Base-by-base conservation (phyloP, 352 stramenopile genomes). In the Pythium grandisporangium region DNA sequence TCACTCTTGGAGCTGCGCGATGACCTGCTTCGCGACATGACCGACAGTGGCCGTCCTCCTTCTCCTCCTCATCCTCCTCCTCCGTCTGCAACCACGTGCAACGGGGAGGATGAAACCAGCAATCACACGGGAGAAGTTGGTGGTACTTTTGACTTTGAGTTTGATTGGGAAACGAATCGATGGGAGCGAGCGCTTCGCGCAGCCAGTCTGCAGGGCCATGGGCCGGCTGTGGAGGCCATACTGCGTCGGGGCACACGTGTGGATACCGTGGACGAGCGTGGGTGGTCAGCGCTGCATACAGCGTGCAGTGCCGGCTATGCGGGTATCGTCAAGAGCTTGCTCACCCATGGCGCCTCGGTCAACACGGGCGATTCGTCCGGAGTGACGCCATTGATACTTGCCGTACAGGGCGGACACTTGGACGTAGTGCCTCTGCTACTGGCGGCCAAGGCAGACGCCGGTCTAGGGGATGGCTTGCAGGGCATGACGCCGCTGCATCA, bases 1-100 rank as follows among this genome's bases (percentile, higher is more conserved):
- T 70, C 72, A 32, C 52, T 84, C 10, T 61, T 70, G 8, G 63
- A 80, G 30, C 72, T 74, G 30, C 52, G 55, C 11, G 63, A 70
- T 24, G 63, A 74, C 22, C 51, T 80, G 38, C 36, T 82, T 7
- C 23, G n/a, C 7, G 19, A 25, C 8, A 42, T 41, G 29, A 30
- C 23, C 25, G 1, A 12, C 16, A n/a, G n/a, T n/a, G n/a, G n/a
- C n/a, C n/a, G n/a, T n/a, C n/a, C n/a, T n/a, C n/a, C n/a, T n/a
- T n/a, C n/a, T n/a, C n/a, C n/a, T n/a, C n/a, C n/a, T n/a, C n/a
- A n/a, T n/a, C n/a, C n/a, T n/a, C n/a, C n/a, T n/a, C n/a, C n/a
- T n/a, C n/a, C n/a, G n/a, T n/a, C n/a, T n/a, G n/a, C n/a, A n/a
- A n/a, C n/a, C n/a, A n/a, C n/a, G n/a, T n/a, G n/a, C n/a, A n/a